Percentiles rank a stretch among this genome's conserved stretches.
Conservation (phyloP, 306 rosid species). For the Pyrus bretschneideri region DNA sequence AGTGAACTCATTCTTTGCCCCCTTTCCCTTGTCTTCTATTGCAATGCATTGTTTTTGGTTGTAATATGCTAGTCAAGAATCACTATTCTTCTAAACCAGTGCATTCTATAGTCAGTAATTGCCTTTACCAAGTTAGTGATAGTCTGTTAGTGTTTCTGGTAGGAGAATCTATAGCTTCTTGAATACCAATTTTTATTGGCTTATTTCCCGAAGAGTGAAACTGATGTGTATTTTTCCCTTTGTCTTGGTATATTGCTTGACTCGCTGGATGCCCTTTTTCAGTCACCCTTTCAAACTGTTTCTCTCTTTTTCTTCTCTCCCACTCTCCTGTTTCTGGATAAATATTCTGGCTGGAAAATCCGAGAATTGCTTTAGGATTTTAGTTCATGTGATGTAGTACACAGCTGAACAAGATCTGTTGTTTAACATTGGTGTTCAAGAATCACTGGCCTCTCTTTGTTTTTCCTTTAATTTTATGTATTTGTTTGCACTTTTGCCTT, state of each 20-base stretch:
- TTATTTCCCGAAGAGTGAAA: background rate
- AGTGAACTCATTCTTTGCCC: background rate
- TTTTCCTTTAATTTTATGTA: background rate
- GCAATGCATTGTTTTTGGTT: slow-evolving; percentile 11
- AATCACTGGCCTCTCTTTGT: background rate
- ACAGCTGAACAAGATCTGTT: background rate
- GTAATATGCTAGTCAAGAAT: background rate
- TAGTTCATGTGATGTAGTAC: background rate
- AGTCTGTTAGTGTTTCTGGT: background rate
- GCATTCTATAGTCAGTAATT: background rate
- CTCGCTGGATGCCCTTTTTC: background rate
- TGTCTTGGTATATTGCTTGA: background rate
- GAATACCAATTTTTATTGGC: background rate
- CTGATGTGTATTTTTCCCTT: background rate
- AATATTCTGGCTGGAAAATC: background rate
- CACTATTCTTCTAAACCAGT: background rate
- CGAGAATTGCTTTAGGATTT: background rate
- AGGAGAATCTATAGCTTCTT: background rate
- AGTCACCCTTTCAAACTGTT: background rate
- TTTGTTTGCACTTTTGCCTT: background rate
- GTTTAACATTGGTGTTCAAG: background rate
- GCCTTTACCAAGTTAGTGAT: background rate
- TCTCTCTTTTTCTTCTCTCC: background rate
- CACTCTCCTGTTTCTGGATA: background rate
- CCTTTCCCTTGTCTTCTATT: background rate